Percentiles rank a stretch among this genome's conserved stretches.
Evolutionary conservation across 331 rosid species (phyloP).

Genomic region (Acacia concinna): DNA sequence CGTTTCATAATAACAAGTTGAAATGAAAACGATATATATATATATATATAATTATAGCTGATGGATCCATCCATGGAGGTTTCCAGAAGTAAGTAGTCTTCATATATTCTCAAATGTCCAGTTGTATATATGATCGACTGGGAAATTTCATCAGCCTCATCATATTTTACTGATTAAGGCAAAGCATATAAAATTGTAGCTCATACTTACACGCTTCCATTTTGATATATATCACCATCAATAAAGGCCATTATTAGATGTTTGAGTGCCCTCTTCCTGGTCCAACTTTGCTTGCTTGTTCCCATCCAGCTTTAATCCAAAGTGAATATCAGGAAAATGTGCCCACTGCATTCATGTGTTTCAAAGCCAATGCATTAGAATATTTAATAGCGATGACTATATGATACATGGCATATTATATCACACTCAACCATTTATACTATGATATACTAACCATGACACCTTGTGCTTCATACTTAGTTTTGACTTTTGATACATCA

Average conservation of each 20-base stretch:
- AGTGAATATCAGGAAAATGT: conserved; percentile 97
- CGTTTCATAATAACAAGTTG: conserved; percentile 24
- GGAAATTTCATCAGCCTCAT: conserved; percentile 48
- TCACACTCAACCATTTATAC: no score
- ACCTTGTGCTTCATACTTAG: neutral
- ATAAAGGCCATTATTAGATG: conserved; percentile 60
- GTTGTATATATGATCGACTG: conserved; percentile 12
- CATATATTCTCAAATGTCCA: no score
- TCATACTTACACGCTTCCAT: conserved; percentile 35
- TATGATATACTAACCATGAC: neutral
- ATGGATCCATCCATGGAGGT: conserved; percentile 24
- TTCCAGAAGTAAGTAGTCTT: conserved; percentile 30
- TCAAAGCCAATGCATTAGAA: neutral
- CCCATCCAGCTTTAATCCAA: conserved; percentile 87
- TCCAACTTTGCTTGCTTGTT: conserved; percentile 74
- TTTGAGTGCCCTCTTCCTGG: conserved; percentile 58
- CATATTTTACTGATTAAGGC: conserved; percentile 32
- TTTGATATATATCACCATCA: conserved; percentile 27
- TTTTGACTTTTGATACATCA: neutral
- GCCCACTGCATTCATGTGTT: conserved; percentile 75
- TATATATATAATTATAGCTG: conserved; percentile 5
- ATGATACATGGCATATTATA: no score
- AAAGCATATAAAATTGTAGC: conserved; percentile 33
- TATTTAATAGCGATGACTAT: neutral
- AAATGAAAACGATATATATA: conserved; percentile 29